Evolutionary conservation across 768 basidiomycete species (phyloP).

Genomic region (Leccinellum luteum): DNA sequence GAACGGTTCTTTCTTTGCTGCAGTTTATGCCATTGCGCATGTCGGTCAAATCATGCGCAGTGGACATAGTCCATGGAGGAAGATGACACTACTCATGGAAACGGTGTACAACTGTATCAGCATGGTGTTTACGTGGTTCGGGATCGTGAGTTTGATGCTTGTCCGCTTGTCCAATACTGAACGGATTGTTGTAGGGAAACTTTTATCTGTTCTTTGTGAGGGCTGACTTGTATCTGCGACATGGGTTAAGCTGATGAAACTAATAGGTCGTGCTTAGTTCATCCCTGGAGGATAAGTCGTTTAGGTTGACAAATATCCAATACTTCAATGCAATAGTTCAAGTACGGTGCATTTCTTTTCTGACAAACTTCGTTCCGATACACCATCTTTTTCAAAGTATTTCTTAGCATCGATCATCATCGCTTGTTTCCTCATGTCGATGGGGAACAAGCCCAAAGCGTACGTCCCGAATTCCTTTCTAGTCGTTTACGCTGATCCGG

Average conservation of each 20-base stretch:
- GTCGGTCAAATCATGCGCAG: constrained; percentile 36
- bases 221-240: not conserved
- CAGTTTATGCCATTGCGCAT: constrained; percentile 90
- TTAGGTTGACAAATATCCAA: constrained; percentile 59
- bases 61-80: constrained; percentile 70
- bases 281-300: constrained; percentile 74
- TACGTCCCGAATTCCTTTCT: constrained; percentile 26
- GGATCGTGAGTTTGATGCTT: constrained; percentile 54
- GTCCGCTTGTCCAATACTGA: not conserved
- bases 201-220: constrained; percentile 92
- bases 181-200: constrained; percentile 60
- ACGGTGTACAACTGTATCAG: constrained; percentile 86
- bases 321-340: constrained; percentile 77
- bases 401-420: constrained; percentile 80
- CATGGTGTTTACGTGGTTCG: constrained; percentile 91
- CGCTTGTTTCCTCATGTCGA: constrained; percentile 90
- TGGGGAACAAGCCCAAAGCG: constrained; percentile 94
- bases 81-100: constrained; percentile 72
- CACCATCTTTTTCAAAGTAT: constrained; percentile 46
- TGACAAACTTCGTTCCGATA: constrained; percentile 2
- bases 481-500: constrained; percentile 3
- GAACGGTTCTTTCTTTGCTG: constrained; percentile 93
- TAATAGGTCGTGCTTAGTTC: constrained; percentile 80
- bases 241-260: constrained; percentile 1
- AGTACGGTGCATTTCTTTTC: constrained; percentile 36